A percentile compares a stretch with the other conserved stretches of the same genome.
Evolutionary conservation across 2,329 filamentous ascomycete species (phyloP).

Genomic region (Ophiostoma ulmi): DNA sequence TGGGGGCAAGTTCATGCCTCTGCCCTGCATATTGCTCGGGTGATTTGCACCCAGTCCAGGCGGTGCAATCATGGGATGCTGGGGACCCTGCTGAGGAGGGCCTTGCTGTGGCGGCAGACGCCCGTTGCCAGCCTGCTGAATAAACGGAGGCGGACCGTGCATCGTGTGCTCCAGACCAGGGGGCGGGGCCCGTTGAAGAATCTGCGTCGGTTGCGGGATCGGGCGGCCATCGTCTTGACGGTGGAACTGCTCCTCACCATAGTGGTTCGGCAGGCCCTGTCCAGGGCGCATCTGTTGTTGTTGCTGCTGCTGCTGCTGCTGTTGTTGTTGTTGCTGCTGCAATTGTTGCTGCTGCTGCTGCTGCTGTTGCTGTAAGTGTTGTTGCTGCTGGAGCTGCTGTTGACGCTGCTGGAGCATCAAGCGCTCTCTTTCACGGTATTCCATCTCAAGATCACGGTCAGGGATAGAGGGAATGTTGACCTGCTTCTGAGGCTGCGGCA

Average conservation of each 20-base stretch:
- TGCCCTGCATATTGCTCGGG: slow-evolving; percentile 19
- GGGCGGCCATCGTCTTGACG: slow-evolving; percentile 33
- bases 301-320: background rate
- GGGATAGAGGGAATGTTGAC: slow-evolving; percentile 44
- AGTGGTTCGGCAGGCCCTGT: slow-evolving; percentile 29
- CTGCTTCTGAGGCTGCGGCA: slow-evolving; percentile 49
- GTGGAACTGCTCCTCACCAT: slow-evolving; percentile 45
- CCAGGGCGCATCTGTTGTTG: slow-evolving; percentile 39
- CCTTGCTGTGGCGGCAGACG: slow-evolving; percentile 16
- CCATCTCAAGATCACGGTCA: slow-evolving; percentile 47
- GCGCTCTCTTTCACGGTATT: slow-evolving; percentile 6
- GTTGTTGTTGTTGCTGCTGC: background rate
- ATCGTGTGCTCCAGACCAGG: slow-evolving; percentile 56
- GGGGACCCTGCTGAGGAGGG: slow-evolving; percentile 32
- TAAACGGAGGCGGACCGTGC: slow-evolving; percentile 45
- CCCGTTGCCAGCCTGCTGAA: slow-evolving; percentile 34
- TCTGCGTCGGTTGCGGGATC: slow-evolving; percentile 55
- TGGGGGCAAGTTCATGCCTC: slow-evolving; percentile 25
- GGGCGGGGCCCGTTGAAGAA: slow-evolving; percentile 55
- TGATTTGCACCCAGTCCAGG: slow-evolving; percentile 39
- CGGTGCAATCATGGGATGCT: slow-evolving; percentile 55
- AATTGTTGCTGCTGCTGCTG: slow-evolving; percentile 29
- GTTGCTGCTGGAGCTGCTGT: slow-evolving; percentile 30
- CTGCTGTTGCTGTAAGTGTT: slow-evolving; percentile 34
- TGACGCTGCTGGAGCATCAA: slow-evolving; percentile 2